Evolutionary conservation across 495 filamentous ascomycete genomes (phyloP).

Genomic region (Penicillium lagena): DNA sequence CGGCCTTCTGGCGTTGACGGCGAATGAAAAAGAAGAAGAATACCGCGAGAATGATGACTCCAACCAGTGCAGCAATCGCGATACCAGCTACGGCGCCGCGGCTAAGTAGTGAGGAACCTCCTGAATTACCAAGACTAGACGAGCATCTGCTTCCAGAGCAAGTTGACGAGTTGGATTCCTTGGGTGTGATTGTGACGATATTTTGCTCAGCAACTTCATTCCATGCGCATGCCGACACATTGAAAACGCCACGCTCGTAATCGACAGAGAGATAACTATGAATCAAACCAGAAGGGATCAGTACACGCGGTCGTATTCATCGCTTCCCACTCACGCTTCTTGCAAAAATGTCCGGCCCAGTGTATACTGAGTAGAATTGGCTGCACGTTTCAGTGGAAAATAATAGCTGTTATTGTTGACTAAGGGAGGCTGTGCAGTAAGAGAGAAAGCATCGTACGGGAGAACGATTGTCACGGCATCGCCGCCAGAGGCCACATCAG

Average conservation of each 20-base stretch:
- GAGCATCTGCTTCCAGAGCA: conserved; percentile 5
- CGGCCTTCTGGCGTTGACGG: conserved; percentile 11
- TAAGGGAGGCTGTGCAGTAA: conserved; percentile 52
- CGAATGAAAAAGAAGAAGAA: conserved; percentile 10
- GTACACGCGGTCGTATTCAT: not conserved
- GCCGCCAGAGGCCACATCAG: conserved; percentile 32
- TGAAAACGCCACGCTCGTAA: conserved; percentile 54
- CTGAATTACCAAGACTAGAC: not conserved
- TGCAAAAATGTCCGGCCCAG: conserved; percentile 66
- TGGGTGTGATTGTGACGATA: conserved; percentile 9
- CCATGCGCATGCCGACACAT: conserved; percentile 16
- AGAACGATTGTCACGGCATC: conserved; percentile 54
- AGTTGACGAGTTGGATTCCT: not conserved
- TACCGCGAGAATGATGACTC: conserved; percentile 9
- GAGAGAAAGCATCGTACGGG: conserved; percentile 58
- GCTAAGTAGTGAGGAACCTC: conserved; percentile 19
- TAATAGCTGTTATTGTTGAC: conserved; percentile 39
- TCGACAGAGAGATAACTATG: conserved; percentile 53
- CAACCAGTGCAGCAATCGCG: conserved; percentile 13
- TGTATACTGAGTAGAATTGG: conserved; percentile 49
- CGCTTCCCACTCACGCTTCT: conserved; percentile 38
- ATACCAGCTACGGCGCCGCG: conserved; percentile 17
- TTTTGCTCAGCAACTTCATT: conserved; percentile 6
- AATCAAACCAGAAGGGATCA: not conserved
- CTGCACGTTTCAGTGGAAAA: conserved; percentile 53